Base-by-base conservation (phyloP, 2,329 filamentous ascomycete genomes). In the Trichoderma sp. region DNA sequence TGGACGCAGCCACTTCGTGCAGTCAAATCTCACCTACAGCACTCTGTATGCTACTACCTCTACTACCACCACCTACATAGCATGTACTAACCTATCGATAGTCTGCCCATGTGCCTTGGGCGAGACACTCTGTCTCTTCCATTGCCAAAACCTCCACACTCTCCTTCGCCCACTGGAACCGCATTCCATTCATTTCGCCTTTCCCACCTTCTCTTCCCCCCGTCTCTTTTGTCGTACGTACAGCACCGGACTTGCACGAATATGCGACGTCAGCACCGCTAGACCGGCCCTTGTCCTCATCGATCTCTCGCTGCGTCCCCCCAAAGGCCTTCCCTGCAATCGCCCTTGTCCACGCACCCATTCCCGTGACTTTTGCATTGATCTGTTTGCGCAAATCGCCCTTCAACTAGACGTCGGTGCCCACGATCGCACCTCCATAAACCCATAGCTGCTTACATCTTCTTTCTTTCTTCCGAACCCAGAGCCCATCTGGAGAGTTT, bases 271-370 rank as follows among this genome's bases (percentile, higher is more conserved):
- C 59, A 50, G 52, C 59, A 42, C 35, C 35, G 53, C 60, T 42
- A 37, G 19, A 42, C 34, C 27, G 68, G 68, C 50, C 42, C 68
- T 63, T 67, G 68, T 69, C 57, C 59, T 53, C 29, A 69, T 67
- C 63, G 32, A 52, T 57, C 68, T 64, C 34, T 57, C 27, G 61
- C 61, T 65, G 63, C 63, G 15, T 53, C 37, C 37, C 37, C 35
- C 48, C 59, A 35, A 50, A 54, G 12, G 35, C 37, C 52, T 57
- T 57, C 67, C 67, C 67, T 69, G 67, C 67, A 67, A 69, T 67
- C 67, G 67, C 57, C 64, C 64, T 69, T 67, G 53, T 48, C 45
- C 29, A 42, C 59, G 42, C 57, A 22, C 37, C 35, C 39, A 56
- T 45, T 42, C 58, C 66, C 58, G 57, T 59, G 66, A 67, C 57